Evolutionary conservation across 352 stramenopile genomes (phyloP).

Genomic region (Thalassiosira allenii): DNA sequence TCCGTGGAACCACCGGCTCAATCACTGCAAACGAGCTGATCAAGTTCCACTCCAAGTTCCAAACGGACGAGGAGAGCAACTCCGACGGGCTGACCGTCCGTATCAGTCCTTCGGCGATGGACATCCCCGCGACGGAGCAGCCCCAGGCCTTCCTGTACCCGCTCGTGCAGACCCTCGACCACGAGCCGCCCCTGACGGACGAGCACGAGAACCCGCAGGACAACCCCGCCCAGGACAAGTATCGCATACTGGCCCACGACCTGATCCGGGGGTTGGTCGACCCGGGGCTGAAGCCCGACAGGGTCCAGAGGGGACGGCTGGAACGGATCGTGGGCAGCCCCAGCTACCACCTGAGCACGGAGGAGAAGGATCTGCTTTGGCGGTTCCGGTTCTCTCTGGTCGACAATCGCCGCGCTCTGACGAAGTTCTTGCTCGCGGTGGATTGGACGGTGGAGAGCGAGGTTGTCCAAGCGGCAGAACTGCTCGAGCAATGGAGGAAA

Average conservation of each 20-base stretch:
- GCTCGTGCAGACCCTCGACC: slow-evolving; percentile 76
- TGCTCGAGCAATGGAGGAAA: slow-evolving; percentile 89
- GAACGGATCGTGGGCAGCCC: slow-evolving; percentile 92
- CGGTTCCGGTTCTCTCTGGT: slow-evolving; percentile 96
- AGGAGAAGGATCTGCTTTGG: slow-evolving; percentile 91
- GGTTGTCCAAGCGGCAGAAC: slow-evolving; percentile 92
- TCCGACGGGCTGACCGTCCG: slow-evolving; percentile 22
- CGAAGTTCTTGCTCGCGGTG: slow-evolving; percentile 98
- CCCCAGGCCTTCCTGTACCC: slow-evolving; percentile 45
- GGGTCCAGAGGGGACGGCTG: slow-evolving; percentile 92
- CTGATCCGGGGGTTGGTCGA: slow-evolving; percentile 96
- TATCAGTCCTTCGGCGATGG: slow-evolving; percentile 34
- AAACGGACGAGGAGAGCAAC: slow-evolving; percentile 10
- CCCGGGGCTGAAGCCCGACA: slow-evolving; percentile 96
- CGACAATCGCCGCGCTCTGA: slow-evolving; percentile 93
- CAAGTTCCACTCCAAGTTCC: slow-evolving; percentile 47
- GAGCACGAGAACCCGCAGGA: slow-evolving; percentile 71
- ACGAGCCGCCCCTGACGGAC: slow-evolving; percentile 64
- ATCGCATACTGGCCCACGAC: slow-evolving; percentile 96
- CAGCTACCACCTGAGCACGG: slow-evolving; percentile 91
- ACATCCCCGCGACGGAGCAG: slow-evolving; percentile 8
- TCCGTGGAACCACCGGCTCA: slow-evolving; percentile 62
- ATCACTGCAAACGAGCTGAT: slow-evolving; percentile 61
- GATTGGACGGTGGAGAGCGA: slow-evolving; percentile 98
- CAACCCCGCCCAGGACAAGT: slow-evolving; percentile 94